phyloP scores from a whole-genome alignment of 2,329 filamentous ascomycete genomes.

The Fusarium liriodendri region DNA sequence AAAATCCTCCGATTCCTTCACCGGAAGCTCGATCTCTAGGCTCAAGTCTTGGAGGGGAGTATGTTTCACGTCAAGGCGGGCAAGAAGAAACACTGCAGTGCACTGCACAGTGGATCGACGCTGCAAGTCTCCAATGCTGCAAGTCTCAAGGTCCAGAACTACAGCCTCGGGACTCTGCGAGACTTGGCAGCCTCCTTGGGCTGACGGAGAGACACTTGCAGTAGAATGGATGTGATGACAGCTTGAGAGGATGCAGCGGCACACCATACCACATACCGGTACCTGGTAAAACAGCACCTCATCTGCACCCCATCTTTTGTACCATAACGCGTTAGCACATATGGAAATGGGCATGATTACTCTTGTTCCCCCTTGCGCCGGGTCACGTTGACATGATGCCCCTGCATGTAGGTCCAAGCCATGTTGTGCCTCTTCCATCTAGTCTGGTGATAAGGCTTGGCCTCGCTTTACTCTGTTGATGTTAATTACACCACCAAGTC shows the following conservation, averaged over 20 bases:
- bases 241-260: not conserved
- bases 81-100: not conserved
- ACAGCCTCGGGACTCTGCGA: not conserved
- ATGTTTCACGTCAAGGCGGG: constrained; percentile 34
- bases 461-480: not conserved
- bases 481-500: not conserved
- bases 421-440: constrained; percentile 2
- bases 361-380: constrained; percentile 22
- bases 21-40: constrained; percentile 29
- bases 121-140: not conserved
- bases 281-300: not conserved
- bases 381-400: constrained; percentile 34
- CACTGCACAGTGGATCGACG: not conserved
- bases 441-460: constrained; percentile 23
- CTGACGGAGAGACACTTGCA: not conserved
- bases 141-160: not conserved
- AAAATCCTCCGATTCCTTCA: constrained; percentile 24
- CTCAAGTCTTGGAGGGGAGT: constrained; percentile 13
- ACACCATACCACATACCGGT: not conserved
- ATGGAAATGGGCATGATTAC: constrained; percentile 3
- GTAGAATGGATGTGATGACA: not conserved
- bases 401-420: constrained; percentile 30
- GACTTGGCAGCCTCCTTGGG: not conserved
- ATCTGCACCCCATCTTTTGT: constrained; percentile 5
- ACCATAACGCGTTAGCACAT: not conserved